Conservation (phyloP, 352 stramenopile genomes). For the Phytophthora pseudosyringae region DNA sequence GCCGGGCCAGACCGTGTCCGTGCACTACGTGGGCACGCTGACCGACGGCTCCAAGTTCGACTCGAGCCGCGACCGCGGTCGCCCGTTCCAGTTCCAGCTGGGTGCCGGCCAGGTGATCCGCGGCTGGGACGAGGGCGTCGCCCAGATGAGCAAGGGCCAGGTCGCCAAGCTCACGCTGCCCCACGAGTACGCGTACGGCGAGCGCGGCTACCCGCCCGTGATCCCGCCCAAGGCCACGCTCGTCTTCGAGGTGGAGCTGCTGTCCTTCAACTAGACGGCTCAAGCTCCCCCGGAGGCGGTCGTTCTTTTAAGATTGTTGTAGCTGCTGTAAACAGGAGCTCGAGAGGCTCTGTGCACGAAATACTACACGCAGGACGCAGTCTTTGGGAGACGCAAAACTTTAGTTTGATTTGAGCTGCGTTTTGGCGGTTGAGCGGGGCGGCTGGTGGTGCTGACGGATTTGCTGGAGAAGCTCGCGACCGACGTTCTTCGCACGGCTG, state of each 20-base stretch:
- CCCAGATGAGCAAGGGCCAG: constrained; percentile 93
- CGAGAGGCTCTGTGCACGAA: constrained; percentile 4
- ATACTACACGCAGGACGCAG: constrained; percentile 20
- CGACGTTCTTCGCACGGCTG: constrained; percentile 13
- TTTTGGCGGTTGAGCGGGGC: not conserved
- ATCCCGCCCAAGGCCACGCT: constrained; percentile 93
- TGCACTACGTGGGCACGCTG: constrained; percentile 85
- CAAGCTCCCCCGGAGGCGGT: constrained; percentile 3
- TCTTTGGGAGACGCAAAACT: constrained; percentile 4
- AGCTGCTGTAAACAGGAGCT: constrained; percentile 13
- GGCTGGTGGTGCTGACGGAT: constrained; percentile 18
- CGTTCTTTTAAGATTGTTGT: not conserved
- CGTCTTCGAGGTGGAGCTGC: constrained; percentile 94
- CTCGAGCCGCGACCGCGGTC: constrained; percentile 77
- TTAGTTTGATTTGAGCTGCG: constrained; percentile 12
- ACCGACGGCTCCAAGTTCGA: constrained; percentile 84
- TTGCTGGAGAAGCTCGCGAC: constrained; percentile 25
- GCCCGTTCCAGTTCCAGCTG: constrained; percentile 84
- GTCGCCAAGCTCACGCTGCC: constrained; percentile 93
- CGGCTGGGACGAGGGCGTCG: constrained; percentile 80
- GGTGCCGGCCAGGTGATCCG: constrained; percentile 81
- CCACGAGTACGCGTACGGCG: constrained; percentile 95
- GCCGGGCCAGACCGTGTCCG: constrained; percentile 68
- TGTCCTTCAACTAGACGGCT: constrained; percentile 67
- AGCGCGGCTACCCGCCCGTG: constrained; percentile 84